phyloP scores from a whole-genome alignment of 495 filamentous ascomycete species.

The Glonium stellatum region DNA sequence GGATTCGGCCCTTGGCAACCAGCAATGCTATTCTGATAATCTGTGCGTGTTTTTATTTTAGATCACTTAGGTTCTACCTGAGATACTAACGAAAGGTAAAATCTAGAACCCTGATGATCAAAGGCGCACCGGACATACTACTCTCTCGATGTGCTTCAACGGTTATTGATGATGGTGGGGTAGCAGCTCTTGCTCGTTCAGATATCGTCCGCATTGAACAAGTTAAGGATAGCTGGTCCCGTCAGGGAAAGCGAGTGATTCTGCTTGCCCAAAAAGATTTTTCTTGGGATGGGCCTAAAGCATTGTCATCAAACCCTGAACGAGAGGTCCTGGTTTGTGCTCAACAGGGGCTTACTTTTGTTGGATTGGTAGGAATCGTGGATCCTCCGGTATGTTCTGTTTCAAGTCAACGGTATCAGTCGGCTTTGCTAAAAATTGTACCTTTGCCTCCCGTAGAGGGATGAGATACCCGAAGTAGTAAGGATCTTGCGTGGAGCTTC shows the following conservation, averaged over 20 bases:
- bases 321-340: slow-evolving; percentile 45
- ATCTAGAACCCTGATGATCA: slow-evolving; percentile 46
- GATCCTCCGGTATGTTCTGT: slow-evolving; percentile 48
- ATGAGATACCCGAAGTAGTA: slow-evolving; percentile 57
- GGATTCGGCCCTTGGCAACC: neutral
- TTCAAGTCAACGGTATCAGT: neutral
- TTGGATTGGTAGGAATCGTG: slow-evolving; percentile 59
- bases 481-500: slow-evolving; percentile 51
- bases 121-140: slow-evolving; percentile 59
- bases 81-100: too few relatives aligned
- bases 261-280: slow-evolving; percentile 56
- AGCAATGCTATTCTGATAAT: neutral
- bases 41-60: neutral
- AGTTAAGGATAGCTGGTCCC: slow-evolving; percentile 55
- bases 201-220: slow-evolving; percentile 41
- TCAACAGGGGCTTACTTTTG: slow-evolving; percentile 46
- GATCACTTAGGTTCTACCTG: neutral
- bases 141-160: slow-evolving; percentile 49
- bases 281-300: slow-evolving; percentile 7
- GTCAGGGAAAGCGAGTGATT: slow-evolving; percentile 57
- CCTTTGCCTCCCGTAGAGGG: slow-evolving; percentile 26
- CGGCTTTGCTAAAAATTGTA: neutral
- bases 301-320: slow-evolving; percentile 31
- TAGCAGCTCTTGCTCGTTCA: slow-evolving; percentile 37
- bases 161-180: slow-evolving; percentile 43